Percentiles rank a stretch among this genome's conserved stretches.
Evolutionary conservation across 2,329 filamentous ascomycete genomes (phyloP).

Genomic region (Fonsecaea erecta): DNA sequence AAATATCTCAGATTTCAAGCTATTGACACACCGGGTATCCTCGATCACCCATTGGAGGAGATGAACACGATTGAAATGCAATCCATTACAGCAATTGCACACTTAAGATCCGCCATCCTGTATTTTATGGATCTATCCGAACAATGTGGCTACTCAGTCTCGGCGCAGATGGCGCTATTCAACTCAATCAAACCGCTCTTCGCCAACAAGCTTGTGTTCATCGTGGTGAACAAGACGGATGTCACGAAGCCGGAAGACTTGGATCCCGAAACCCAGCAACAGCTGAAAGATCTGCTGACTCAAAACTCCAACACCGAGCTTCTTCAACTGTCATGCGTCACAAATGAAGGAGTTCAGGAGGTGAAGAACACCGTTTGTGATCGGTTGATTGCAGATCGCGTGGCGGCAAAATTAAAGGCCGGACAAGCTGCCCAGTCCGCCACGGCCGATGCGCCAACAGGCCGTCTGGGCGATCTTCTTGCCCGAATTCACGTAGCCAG

Average conservation of each 20-base stretch:
- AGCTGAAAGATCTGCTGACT: constrained; percentile 73
- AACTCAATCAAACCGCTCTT: constrained; percentile 96
- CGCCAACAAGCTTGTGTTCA: constrained; percentile 94
- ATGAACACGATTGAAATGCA: constrained; percentile 99
- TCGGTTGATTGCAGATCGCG: constrained; percentile 86
- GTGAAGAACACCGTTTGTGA: constrained; percentile 97
- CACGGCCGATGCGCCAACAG: constrained; percentile 74
- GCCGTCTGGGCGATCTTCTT: constrained; percentile 86
- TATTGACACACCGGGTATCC: constrained; percentile 97
- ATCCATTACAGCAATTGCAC: constrained; percentile 95
- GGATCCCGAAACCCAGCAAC: constrained; percentile 74
- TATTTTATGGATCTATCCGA: constrained; percentile 99
- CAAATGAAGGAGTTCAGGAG: constrained; percentile 88
- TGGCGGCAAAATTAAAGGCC: constrained; percentile 90
- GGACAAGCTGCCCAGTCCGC: constrained; percentile 85
- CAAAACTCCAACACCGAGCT: constrained; percentile 91
- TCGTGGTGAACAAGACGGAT: constrained; percentile 99
- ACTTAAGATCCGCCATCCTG: constrained; percentile 89
- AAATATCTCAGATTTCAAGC: constrained; percentile 90
- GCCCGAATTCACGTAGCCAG: constrained; percentile 96
- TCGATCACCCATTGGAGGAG: constrained; percentile 96
- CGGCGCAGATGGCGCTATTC: constrained; percentile 92
- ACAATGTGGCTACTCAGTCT: constrained; percentile 92
- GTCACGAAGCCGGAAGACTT: constrained; percentile 85
- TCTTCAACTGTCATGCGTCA: constrained; percentile 92